Base-by-base conservation (phyloP, 805 yeast species). In the Ogataea haglerorum region DNA sequence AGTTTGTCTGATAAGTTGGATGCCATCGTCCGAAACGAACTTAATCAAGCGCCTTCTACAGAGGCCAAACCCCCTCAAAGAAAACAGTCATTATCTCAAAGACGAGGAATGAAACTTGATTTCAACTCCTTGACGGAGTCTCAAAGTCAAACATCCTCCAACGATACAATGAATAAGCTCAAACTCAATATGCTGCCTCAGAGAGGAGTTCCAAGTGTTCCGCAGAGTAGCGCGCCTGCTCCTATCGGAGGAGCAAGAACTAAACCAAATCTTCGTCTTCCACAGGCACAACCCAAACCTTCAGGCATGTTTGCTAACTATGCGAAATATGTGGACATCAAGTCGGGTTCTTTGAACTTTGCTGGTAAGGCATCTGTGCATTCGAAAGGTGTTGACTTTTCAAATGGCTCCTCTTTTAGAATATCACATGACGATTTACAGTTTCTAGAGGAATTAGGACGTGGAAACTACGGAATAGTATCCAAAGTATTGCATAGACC, bases 381-480 rank as follows among this genome's bases (percentile, higher is more conserved):
- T 54, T 83, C 97, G 0, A 79, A 85, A 49, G 99, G 99, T 34
- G 82, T 93, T 36, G 93, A 89, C 60, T 93, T 93, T 56, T 76
- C 86, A 26, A 80, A 85, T 35, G 99, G 99, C 1, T 77, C 90
- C 2, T 81, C 89, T 34, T 90, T 93, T 65, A 72, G 85, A 43
- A 89, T 93, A 27, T 82, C 93, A 3, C 73, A 89, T 40, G 95
- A 88, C 51, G 95, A 93, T 56, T 63, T 85, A 42, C 84, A 84
- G 53, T 79, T 85, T 48, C 70, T 87, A 42, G 95, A 84, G 37
- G 98, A 91, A 63, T 68, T 93, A 33, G 99, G 99, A 2, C 77
- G 91, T 34, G 99, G 99, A 8, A 93, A 93, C 65, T 93, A 93
- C 63, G 99, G 99, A 39, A 86, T 95, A 1, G 99, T 93, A 6